Base-by-base conservation (phyloP, 345 rosid species). In the Cardamine chenopodiifolia region DNA sequence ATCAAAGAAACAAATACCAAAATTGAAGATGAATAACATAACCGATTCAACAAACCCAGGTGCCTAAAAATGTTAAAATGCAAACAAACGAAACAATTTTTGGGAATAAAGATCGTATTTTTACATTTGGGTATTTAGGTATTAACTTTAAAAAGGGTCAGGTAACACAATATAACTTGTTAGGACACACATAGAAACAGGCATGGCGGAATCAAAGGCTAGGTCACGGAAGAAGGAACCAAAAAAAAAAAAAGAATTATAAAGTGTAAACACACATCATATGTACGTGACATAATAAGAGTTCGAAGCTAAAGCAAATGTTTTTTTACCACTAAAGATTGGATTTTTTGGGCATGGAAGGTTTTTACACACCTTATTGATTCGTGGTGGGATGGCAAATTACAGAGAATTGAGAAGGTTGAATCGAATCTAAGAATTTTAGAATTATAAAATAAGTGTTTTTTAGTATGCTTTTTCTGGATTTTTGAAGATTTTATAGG, bases 141-240 rank as follows among this genome's bases (percentile, higher is more conserved):
- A 14, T 28, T 6, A 62, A 37, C 15, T 26, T 39, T 42, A 29
- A 42, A 19, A 31, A 62, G 29, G 80, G 77, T 78, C 77, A 78
- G 61, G 81, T 78, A 59, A 78, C 81, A 77, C 80, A 71, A 77
- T 57, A 71, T 44, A 74, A 77, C 61, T 70, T 70, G 80, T 77
- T 71, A 70, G 76, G 72, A 76, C 31, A 70, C 25, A 65, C 77
- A 78, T 76, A 66, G 39, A 71, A 71, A 65, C 81, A 78, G 53
- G n/a, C 77, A 78, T 78, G 81, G 81, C 77, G 73, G 81, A 78
- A 78, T 66, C 77, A 72, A 77, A 59, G 73, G 77, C 58, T 78
- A 78, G 81, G 81, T 78, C 77, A 78, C 77, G 70, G 71, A 78
- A 72, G 73, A 78, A 77, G 39, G 60, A 76, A 70, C 80, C 57